phyloP scores from a whole-genome alignment of 2,329 filamentous ascomycete genomes.

The Colletotrichum lupini region DNA sequence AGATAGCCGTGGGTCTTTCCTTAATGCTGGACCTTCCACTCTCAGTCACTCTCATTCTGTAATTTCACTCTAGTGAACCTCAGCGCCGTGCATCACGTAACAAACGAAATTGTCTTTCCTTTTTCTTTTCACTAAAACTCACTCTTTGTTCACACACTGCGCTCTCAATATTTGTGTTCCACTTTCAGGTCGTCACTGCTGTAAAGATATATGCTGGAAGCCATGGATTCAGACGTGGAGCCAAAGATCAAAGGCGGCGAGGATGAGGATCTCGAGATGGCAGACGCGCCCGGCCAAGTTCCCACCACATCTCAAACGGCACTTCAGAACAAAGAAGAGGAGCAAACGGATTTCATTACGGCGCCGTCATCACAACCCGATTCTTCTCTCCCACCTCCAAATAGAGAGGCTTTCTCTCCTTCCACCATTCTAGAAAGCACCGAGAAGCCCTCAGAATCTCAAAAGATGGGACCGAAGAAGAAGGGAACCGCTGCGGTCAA shows the following conservation, averaged over 20 bases:
- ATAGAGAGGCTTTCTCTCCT: slow-evolving; percentile 39
- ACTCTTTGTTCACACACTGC: not conserved
- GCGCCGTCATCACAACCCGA: slow-evolving; percentile 28
- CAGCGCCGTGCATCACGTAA: not conserved
- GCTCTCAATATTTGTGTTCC: not conserved
- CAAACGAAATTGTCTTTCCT: not conserved
- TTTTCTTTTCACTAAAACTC: not conserved
- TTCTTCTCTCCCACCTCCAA: slow-evolving; percentile 36
- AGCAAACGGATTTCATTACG: not conserved
- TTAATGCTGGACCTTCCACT: slow-evolving; percentile 1
- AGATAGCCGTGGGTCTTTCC: slow-evolving; percentile 1
- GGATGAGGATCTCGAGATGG: slow-evolving; percentile 27
- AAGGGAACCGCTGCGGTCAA: slow-evolving; percentile 57
- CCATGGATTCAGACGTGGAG: slow-evolving; percentile 24
- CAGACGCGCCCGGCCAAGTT: slow-evolving; percentile 19
- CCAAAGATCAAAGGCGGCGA: slow-evolving; percentile 20
- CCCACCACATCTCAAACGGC: not conserved
- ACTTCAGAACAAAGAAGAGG: not conserved
- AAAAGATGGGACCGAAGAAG: slow-evolving; percentile 46
- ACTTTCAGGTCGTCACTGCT: not conserved
- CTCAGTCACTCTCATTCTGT: not conserved
- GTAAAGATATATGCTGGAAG: not conserved
- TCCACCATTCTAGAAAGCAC: slow-evolving; percentile 35
- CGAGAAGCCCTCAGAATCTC: slow-evolving; percentile 27
- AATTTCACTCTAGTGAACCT: slow-evolving; percentile 4